Percentiles rank a stretch among this genome's conserved stretches.
phyloP scores from a whole-genome alignment of 2,329 filamentous ascomycete genomes.

The Pestalotiopsis sp. region DNA sequence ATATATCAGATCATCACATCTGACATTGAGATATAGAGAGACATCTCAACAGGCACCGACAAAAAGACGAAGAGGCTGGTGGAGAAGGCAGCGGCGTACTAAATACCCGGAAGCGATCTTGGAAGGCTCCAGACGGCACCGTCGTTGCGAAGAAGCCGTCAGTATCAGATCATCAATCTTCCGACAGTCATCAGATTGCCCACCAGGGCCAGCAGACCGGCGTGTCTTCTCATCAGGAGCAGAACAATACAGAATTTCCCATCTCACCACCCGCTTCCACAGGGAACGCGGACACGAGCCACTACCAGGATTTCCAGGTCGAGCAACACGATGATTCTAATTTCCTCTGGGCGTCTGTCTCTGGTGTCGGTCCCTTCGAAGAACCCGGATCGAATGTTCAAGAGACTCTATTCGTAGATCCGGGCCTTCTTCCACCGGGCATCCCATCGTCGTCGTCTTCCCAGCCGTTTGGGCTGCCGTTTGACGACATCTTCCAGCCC shows the following conservation, averaged over 20 bases:
- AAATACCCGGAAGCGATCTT: conserved; percentile 56
- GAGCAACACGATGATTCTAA: conserved; percentile 18
- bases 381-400: conserved; percentile 9
- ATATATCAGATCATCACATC: not conserved
- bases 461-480: conserved; percentile 31
- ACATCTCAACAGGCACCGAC: conserved; percentile 54
- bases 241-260: not conserved
- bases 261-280: conserved; percentile 13
- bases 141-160: conserved; percentile 47
- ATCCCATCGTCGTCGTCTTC: conserved; percentile 21
- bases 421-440: conserved; percentile 26
- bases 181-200: conserved; percentile 1
- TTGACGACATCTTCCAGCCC: conserved; percentile 57
- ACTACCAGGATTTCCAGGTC: conserved; percentile 12
- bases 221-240: not conserved
- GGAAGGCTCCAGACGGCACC: conserved; percentile 53
- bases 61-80: conserved; percentile 56
- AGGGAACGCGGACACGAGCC: conserved; percentile 7
- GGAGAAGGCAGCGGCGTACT: conserved; percentile 49
- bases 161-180: conserved; percentile 5
- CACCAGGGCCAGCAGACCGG: not conserved
- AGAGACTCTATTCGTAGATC: conserved; percentile 22
- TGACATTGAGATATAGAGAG: conserved; percentile 43
- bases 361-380: conserved; percentile 10
- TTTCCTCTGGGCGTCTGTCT: not conserved